phyloP scores from a whole-genome alignment of 768 basidiomycete species.

The Peribolospora baueri region DNA sequence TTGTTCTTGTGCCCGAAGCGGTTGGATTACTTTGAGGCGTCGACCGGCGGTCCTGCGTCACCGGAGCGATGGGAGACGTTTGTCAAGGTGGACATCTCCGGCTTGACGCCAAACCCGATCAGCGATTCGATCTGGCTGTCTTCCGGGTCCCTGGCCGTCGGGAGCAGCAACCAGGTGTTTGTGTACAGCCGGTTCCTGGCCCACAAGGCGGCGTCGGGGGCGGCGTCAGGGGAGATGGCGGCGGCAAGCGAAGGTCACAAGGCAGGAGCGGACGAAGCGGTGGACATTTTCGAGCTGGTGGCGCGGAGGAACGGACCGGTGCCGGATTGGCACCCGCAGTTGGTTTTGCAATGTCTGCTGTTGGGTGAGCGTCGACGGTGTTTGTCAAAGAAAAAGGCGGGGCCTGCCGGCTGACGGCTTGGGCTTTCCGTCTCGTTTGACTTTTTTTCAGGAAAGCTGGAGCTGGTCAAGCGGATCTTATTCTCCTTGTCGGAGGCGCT shows the following conservation, averaged over 20 bases:
- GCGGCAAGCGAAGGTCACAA: constrained; percentile 15
- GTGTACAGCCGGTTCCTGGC: constrained; percentile 34
- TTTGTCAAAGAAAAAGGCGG: not conserved
- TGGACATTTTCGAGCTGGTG: constrained; percentile 56
- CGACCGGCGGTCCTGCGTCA: constrained; percentile 52
- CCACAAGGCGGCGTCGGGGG: not conserved
- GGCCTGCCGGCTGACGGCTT: not conserved
- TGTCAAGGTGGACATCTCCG: constrained; percentile 33
- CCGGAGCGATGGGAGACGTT: constrained; percentile 22
- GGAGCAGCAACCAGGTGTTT: constrained; percentile 58
- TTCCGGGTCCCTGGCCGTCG: constrained; percentile 55
- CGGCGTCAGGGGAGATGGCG: not conserved
- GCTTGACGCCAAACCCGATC: no score
- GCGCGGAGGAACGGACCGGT: constrained; percentile 64
- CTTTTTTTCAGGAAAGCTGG: constrained; percentile 40
- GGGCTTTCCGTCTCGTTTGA: no score
- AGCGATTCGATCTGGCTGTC: constrained; percentile 28
- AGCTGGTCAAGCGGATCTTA: constrained; percentile 61
- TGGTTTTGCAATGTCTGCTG: constrained; percentile 68
- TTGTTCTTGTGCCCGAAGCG: constrained; percentile 80
- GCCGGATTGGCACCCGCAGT: constrained; percentile 76
- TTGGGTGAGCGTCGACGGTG: constrained; percentile 40
- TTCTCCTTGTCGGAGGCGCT: constrained; percentile 34
- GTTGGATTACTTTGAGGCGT: constrained; percentile 68
- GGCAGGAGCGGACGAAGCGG: constrained; percentile 15